Evolutionary conservation across 305 asterid genomes (phyloP), one percentile per base, ranked within the genome.

Genomic region (Fraxinus floribunda): DNA sequence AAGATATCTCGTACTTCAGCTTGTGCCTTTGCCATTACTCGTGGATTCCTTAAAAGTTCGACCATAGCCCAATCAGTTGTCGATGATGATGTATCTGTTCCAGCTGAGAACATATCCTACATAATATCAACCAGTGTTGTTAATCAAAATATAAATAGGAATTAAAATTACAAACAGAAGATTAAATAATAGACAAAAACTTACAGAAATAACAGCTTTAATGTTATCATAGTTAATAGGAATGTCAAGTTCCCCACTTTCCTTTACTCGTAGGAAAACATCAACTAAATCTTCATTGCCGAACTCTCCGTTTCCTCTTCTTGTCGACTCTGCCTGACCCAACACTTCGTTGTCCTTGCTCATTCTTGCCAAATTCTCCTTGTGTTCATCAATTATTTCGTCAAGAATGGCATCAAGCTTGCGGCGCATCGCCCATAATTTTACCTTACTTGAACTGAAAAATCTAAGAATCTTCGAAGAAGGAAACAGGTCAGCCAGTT

Each of bases 61-160:
- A 81, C 22, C 83, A 83, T 83, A 4, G 76, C 39, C 88, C 86
- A 83, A 52, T 60, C 79, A 4, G 81, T 36, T 8, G 83, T 78
- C 13, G 86, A 57, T 46, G 88, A 41, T 22, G 86, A 78, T 24
- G 85, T 86, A 64, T 86, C 86, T 16, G 83, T 83, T 64, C 86
- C 86, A 6, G 86, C 87, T 24, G 84, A 0, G 8, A 83, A 84
- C 41, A 86, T 76, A 60, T 86, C 86, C 85, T 83, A 44, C 52
- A 82, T 29, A 26, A 24, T 3, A 24, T n/a, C 35, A 0, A 11
- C 4, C 9, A 29, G 10, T 11, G n/a, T 66, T 11, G 74, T 29
- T 24, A 64, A 64, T 3, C 5, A 64, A 64, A 64, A 64, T 3
- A 24, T 20, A 22, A 66, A 3, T 8, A 26, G n/a, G 35, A 66